Conservation (phyloP, 1,139 yeast genomes). For the Sugiyamaella japonica region DNA sequence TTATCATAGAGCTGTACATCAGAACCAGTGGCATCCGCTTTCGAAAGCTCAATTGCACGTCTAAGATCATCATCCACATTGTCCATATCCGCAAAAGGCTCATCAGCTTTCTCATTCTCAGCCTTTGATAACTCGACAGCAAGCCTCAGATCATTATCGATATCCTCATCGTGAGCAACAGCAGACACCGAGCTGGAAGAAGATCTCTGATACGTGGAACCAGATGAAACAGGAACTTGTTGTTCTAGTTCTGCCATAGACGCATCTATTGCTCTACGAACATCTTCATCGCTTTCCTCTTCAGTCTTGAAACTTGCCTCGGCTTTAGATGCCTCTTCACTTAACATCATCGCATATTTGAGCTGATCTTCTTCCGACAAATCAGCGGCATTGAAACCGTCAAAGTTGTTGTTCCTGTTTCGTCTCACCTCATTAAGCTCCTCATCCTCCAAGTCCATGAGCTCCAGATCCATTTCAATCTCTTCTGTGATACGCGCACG, state of each 20-base stretch:
- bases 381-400: slow-evolving; percentile 36
- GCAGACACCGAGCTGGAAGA: background rate
- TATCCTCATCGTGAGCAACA: background rate
- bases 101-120: background rate
- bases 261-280: slow-evolving; percentile 23
- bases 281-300: slow-evolving; percentile 31
- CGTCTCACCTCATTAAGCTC: slow-evolving; percentile 40
- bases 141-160: background rate
- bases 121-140: background rate
- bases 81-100: slow-evolving; percentile 7
- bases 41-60: slow-evolving; percentile 25
- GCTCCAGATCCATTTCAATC: slow-evolving; percentile 36
- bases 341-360: slow-evolving; percentile 45
- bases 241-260: slow-evolving; percentile 22
- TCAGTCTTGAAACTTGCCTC: slow-evolving; percentile 28
- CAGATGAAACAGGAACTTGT: background rate
- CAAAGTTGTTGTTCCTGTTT: slow-evolving; percentile 31
- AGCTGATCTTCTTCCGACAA: slow-evolving; percentile 48
- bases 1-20: slow-evolving; percentile 5
- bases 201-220: background rate
- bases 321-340: slow-evolving; percentile 30
- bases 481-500: slow-evolving; percentile 29
- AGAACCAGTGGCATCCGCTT: slow-evolving; percentile 17
- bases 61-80: slow-evolving; percentile 25
- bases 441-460: slow-evolving; percentile 40